Evolutionary conservation across 441 rosid genomes (phyloP), one percentile per base, ranked within the genome.

Genomic region (Pelargonium citronellum): DNA sequence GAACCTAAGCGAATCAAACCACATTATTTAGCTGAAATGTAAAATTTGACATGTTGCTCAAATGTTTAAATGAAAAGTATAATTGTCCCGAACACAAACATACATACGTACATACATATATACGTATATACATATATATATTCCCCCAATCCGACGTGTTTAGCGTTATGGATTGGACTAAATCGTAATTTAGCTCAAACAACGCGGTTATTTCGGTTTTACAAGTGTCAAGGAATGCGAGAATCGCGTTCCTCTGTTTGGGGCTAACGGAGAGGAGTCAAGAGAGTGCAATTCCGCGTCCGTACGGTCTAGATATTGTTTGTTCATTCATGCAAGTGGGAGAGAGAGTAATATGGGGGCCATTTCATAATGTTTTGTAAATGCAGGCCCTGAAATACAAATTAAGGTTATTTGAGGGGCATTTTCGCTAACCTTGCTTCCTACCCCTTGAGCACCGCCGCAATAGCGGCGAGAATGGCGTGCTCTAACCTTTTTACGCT

Each of bases 281-380:
- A 44, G 57, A 13, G 57, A 16, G 60, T 70, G 47, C 73, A 68
- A 75, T 68, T 39, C 63, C 58, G 71, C 39, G 73, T 77, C 79
- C 83, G 84, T 84, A 77, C 87, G n/a, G 19, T 69, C 53, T 11
- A 53, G 73, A 77, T 76, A 68, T 73, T 46, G 66, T 66, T 24
- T 67, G 49, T 61, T 55, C 49, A 69, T 69, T 67, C 86, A 75
- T 81, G 80, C 80, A 76, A 77, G 39, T 24, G 57, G 64, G 30
- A 27, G 30, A 27, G 30, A 27, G 30, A 27, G 30, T 27, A 27
- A 27, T 1, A 27, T 27, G 30, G 30, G 30, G 2, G n/a, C 10
- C 9, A 16, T 55, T 55, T 55, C 61, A 1, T 5, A 16, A 17
- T 5, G 16, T 5, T 55, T 7, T 0, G 0, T 1, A 55, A 55